Base-by-base conservation (phyloP, 2,329 filamentous ascomycete species). In the Metarhizium brunneum region DNA sequence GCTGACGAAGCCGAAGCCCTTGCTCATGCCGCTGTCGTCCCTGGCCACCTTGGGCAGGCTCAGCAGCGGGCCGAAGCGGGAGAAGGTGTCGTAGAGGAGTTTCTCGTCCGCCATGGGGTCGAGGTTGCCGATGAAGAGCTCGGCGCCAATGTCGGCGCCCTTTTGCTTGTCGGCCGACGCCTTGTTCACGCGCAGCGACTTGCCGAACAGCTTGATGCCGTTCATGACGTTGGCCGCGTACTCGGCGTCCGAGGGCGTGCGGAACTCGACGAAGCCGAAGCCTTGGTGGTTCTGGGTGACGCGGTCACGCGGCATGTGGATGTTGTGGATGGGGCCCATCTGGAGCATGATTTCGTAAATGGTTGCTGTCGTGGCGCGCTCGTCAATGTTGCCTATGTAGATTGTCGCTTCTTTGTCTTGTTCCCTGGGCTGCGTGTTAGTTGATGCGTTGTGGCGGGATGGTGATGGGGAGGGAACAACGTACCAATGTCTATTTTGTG, bases 291-390 rank as follows among this genome's bases (percentile, higher is more conserved):
- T 87, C 68, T 96, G 91, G 50, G 94, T 96, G 64, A 99, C 94
- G 71, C 94, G 90, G 73, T 99, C 94, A 78, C 96, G 96, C 55
- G 94, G 94, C 68, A 99, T 85, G 75, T 99, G 94, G 60, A 99
- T 92, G 73, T 97, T 97, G 68, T 95, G 90, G 65, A 99, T 95
- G 64, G 92, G 92, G 55, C 94, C 94, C 70, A 92, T 91, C 76
- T 99, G 94, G 55, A 96, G 85, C 91, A 97, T 97, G 66, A 99
- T 81, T 78, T 99, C 94, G 86, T 94, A 96, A 63, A 99, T 85
- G 63, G 96, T 82, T 64, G 87, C 86, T 68, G 96, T 90, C 50
- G 87, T 87, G 62, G 94, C 89, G 71, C 94, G 90, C 78, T 99
- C 94, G 76, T 99, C 94, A 66, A 99, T 90, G 72, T 97, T 97